Evolutionary conservation across 2,329 filamentous ascomycete species (phyloP).

Genomic region (Epicoccum nigrum): DNA sequence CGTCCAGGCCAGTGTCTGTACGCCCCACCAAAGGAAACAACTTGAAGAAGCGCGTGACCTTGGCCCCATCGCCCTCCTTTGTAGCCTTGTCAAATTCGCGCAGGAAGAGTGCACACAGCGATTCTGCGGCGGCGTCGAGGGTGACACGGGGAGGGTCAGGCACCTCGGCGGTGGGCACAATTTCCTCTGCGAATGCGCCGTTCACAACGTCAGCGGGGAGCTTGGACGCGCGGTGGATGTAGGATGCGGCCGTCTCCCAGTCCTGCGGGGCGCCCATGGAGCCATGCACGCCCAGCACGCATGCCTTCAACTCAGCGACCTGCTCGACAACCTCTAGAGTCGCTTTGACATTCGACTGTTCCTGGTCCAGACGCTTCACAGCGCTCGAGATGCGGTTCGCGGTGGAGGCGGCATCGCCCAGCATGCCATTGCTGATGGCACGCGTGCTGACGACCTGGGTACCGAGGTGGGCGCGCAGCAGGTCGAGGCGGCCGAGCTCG

Average conservation of each 20-base stretch:
- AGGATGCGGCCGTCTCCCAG: conserved; percentile 95
- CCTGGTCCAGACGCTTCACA: conserved; percentile 85
- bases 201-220: conserved; percentile 81
- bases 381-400: conserved; percentile 84
- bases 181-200: conserved; percentile 85
- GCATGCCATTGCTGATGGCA: conserved; percentile 86
- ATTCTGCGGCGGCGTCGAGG: conserved; percentile 84
- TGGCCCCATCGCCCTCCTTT: conserved; percentile 81
- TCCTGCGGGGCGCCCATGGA: conserved; percentile 98
- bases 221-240: conserved; percentile 80
- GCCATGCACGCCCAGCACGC: conserved; percentile 89
- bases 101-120: conserved; percentile 86
- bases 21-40: conserved; percentile 92
- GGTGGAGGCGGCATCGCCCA: conserved; percentile 82
- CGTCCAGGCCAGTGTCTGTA: conserved; percentile 86
- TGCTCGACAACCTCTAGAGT: conserved; percentile 93
- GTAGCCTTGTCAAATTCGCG: conserved; percentile 95
- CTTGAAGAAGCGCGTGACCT: conserved; percentile 97
- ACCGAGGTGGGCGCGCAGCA: conserved; percentile 85
- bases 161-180: conserved; percentile 94
- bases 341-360: conserved; percentile 89
- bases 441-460: conserved; percentile 84
- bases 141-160: conserved; percentile 89
- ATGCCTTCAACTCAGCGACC: conserved; percentile 95
- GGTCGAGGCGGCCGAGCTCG: conserved; percentile 84